Percentiles rank a stretch among this genome's conserved stretches.
Evolutionary conservation across 441 rosid species (phyloP).

Genomic region (Flueggea neowawraea): DNA sequence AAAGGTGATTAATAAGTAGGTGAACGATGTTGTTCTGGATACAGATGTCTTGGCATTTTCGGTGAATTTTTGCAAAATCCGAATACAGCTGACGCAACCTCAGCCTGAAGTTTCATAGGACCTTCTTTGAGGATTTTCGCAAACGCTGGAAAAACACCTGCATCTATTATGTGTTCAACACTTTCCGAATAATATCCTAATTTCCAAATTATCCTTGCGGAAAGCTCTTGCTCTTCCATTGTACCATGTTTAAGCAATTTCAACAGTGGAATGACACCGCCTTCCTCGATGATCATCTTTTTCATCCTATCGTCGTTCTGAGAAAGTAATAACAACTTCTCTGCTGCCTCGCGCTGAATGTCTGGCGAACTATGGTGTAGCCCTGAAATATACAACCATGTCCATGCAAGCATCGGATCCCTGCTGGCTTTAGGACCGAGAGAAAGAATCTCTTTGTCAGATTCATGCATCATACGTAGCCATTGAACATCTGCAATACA

Average conservation of each 20-base stretch:
- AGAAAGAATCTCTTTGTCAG: too few relatives aligned
- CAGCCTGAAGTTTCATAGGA: slow-evolving; percentile 88
- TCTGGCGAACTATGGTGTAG: slow-evolving; percentile 65
- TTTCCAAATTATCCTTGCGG: too few relatives aligned
- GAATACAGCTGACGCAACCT: slow-evolving; percentile 90
- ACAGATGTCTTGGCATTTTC: slow-evolving; percentile 81
- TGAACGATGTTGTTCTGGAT: slow-evolving; percentile 69
- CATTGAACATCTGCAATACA: slow-evolving; percentile 82
- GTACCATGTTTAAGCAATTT: too few relatives aligned
- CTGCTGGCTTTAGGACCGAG: too few relatives aligned
- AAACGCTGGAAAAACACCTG: slow-evolving; percentile 71
- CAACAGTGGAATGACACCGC: too few relatives aligned
- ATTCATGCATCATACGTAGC: slow-evolving; percentile 64
- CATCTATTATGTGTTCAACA: too few relatives aligned
- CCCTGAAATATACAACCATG: slow-evolving; percentile 92
- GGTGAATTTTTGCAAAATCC: slow-evolving; percentile 55
- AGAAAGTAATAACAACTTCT: too few relatives aligned
- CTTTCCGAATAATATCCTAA: too few relatives aligned
- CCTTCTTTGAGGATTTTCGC: slow-evolving; percentile 89
- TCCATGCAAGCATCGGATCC: slow-evolving; percentile 29
- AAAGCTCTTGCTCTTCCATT: too few relatives aligned
- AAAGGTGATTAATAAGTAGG: slow-evolving; percentile 79
- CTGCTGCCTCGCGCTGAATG: slow-evolving; percentile 77
- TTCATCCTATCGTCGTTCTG: too few relatives aligned
- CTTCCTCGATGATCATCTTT: too few relatives aligned